Conservation (phyloP, 148 eudicot species). For the Linanthus parryae region DNA sequence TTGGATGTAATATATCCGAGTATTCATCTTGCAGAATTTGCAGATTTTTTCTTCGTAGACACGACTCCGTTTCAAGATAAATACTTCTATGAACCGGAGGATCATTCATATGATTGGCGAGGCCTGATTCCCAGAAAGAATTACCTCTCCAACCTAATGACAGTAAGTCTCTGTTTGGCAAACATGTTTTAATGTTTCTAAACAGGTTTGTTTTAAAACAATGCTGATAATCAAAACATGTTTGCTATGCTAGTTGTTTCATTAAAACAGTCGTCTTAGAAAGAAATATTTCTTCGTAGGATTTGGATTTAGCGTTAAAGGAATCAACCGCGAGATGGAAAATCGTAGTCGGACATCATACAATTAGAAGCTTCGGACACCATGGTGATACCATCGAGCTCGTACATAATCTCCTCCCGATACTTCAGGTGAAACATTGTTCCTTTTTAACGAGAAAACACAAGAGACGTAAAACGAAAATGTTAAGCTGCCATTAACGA, state of each 20-base stretch:
- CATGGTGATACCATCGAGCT: slow-evolving; percentile 68
- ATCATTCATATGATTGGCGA: slow-evolving; percentile 70
- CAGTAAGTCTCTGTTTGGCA: background rate
- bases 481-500: background rate
- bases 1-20: background rate
- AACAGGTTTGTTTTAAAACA: too few species aligned
- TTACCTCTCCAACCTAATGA: slow-evolving; percentile 35
- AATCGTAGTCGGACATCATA: slow-evolving; percentile 76
- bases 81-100: slow-evolving; percentile 40
- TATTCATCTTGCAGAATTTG: slow-evolving; percentile 53
- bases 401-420: slow-evolving; percentile 49
- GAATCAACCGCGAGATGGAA: slow-evolving; percentile 69
- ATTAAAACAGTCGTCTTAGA: too few species aligned
- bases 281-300: slow-evolving; percentile 30
- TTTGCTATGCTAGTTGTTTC: too few species aligned
- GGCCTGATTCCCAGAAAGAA: slow-evolving; percentile 36
- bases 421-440: slow-evolving; percentile 36
- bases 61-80: slow-evolving; percentile 65
- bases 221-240: too few species aligned
- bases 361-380: slow-evolving; percentile 58
- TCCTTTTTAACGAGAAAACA: background rate
- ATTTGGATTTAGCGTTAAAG: slow-evolving; percentile 47
- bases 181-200: background rate
- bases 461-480: background rate
- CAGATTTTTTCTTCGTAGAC: slow-evolving; percentile 74